phyloP scores from a whole-genome alignment of 1,284 basidiomycete genomes.

The Cutaneotrichosporon spelunceum region DNA sequence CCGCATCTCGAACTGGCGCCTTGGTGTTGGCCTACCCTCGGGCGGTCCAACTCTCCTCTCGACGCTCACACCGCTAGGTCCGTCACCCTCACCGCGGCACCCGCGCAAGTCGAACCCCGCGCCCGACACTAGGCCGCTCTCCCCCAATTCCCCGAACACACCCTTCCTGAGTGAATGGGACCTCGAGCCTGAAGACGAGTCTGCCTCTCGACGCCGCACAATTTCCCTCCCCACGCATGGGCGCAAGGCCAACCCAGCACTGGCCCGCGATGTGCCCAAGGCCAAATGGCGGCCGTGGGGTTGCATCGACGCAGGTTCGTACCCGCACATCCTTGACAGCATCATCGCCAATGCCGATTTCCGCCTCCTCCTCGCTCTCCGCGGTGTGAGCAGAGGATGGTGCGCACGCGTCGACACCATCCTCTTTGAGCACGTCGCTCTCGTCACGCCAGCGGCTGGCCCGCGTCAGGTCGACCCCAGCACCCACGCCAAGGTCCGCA shows the following conservation, averaged over 20 bases:
- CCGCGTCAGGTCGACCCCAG: not conserved
- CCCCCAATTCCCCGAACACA: not conserved
- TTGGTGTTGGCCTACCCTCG: not conserved
- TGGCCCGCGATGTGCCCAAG: not conserved
- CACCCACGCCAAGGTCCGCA: not conserved
- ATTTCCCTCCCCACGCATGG: constrained; percentile 4
- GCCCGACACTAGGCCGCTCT: not conserved
- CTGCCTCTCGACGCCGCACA: not conserved
- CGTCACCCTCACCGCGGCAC: not conserved
- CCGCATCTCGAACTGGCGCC: not conserved
- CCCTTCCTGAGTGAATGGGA: not conserved
- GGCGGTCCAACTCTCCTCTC: not conserved
- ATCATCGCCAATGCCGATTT: not conserved
- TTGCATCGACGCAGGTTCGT: not conserved
- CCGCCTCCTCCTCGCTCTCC: not conserved
- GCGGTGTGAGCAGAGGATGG: not conserved
- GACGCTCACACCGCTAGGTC: not conserved
- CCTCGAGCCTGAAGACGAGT: not conserved
- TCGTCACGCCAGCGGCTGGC: not conserved
- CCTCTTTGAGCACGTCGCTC: not conserved
- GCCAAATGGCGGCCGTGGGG: constrained; percentile 4
- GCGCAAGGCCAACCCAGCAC: not conserved
- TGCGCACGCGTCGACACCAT: not conserved
- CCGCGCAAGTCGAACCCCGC: not conserved
- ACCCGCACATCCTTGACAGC: not conserved